A percentile compares a stretch with the other conserved stretches of the same genome.
phyloP scores from a whole-genome alignment of 83 land plant genomes.

The Picea mariana region DNA sequence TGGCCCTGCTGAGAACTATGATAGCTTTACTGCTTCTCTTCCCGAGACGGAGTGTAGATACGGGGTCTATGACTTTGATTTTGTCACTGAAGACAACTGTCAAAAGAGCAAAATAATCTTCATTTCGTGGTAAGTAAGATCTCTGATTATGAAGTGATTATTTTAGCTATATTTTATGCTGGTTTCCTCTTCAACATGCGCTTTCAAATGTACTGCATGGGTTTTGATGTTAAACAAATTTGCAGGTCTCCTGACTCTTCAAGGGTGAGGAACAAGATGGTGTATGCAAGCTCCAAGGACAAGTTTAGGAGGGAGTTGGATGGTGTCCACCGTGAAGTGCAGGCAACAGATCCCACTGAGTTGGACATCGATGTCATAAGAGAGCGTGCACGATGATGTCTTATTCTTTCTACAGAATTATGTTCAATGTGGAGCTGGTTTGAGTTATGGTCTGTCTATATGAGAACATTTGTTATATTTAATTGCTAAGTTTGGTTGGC shows the following conservation, averaged over 20 bases:
- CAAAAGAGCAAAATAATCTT: constrained; percentile 73
- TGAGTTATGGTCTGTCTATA: too few species aligned
- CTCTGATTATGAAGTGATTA: too few species aligned
- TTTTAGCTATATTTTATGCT: too few species aligned
- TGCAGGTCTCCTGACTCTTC: constrained; percentile 59
- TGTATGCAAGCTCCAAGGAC: constrained; percentile 17
- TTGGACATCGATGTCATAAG: constrained; percentile 49
- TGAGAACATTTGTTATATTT: too few species aligned
- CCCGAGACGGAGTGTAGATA: constrained; percentile 66
- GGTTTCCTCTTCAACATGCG: too few species aligned
- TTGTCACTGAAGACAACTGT: constrained; percentile 37
- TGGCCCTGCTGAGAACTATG: constrained; percentile 46
- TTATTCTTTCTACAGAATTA: too few species aligned
- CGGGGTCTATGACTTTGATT: constrained; percentile 51
- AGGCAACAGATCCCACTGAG: constrained; percentile 62
- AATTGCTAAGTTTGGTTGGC: too few species aligned
- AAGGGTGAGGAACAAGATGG: constrained; percentile 48
- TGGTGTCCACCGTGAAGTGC: constrained; percentile 24
- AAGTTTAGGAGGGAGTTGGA: constrained; percentile 52
- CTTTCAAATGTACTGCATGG: too few species aligned
- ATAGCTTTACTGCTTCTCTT: constrained; percentile 46
- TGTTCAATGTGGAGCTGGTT: too few species aligned
- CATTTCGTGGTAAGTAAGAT: constrained; percentile 42
- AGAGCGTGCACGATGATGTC: constrained; percentile 1
- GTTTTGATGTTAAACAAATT: not conserved